These are phyloP conservation scores for Curvularia eragrostidis DNA, from an alignment of 2,329 filamentous ascomycete species.

Conservation along the genomic window DNA sequence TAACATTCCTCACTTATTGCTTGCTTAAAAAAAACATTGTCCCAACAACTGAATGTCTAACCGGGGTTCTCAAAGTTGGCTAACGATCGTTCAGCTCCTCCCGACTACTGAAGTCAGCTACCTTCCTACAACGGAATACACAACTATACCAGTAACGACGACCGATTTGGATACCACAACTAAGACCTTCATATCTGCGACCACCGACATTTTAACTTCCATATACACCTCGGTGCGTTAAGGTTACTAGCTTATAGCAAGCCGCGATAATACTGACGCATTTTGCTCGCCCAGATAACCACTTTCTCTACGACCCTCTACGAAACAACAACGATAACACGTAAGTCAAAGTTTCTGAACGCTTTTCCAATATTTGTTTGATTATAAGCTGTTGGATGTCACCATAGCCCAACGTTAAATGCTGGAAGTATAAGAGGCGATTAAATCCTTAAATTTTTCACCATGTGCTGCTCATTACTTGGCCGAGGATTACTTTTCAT, in stretches of 20 bases:
- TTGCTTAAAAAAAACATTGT: not conserved
- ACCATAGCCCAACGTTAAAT: too few species aligned
- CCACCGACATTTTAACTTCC: slow-evolving; percentile 26
- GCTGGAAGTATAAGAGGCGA: not conserved
- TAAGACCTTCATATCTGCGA: slow-evolving; percentile 23
- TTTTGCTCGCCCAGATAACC: slow-evolving; percentile 1
- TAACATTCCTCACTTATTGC: not conserved
- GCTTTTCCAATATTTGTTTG: not conserved
- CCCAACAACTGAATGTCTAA: not conserved
- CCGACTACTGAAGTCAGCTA: slow-evolving; percentile 25
- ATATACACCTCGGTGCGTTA: slow-evolving; percentile 22
- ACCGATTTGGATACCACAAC: slow-evolving; percentile 18
- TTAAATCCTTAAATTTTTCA: not conserved
- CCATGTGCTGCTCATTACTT: not conserved
- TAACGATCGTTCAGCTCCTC: slow-evolving; percentile 14
- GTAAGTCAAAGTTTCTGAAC: slow-evolving; percentile 1
- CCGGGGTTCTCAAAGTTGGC: not conserved
- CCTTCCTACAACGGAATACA: slow-evolving; percentile 17
- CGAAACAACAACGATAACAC: slow-evolving; percentile 7
- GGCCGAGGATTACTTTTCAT: not conserved
- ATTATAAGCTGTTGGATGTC: not conserved
- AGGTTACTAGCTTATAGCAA: not conserved
- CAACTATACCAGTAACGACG: slow-evolving; percentile 17
- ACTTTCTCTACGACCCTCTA: slow-evolving; percentile 12
- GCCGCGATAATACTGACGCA: not conserved